These are phyloP conservation scores for Panellus pusillus DNA, from an alignment of 768 basidiomycete species.

Conservation along the genomic window DNA sequence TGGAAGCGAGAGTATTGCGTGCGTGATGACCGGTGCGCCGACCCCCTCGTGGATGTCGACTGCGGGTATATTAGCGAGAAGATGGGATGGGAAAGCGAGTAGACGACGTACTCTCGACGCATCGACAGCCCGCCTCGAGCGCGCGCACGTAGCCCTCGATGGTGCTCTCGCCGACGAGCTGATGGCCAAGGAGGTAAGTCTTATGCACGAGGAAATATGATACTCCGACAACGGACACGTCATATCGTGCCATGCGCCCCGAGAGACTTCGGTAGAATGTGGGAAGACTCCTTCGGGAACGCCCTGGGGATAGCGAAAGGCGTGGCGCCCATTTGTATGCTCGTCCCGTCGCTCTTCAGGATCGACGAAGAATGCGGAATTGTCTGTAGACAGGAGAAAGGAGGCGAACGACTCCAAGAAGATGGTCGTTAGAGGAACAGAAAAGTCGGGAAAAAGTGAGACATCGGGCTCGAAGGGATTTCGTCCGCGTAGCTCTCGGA, in stretches of 20 bases:
- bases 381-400: constrained; percentile 82
- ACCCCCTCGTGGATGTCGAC: constrained; percentile 94
- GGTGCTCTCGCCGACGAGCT: constrained; percentile 75
- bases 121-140: constrained; percentile 82
- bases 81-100: constrained; percentile 39
- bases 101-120: constrained; percentile 73
- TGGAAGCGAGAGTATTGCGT: constrained; percentile 88
- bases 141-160: constrained; percentile 90
- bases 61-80: constrained; percentile 28
- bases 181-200: constrained; percentile 78
- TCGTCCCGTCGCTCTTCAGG: constrained; percentile 32
- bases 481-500: constrained; percentile 36
- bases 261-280: constrained; percentile 17
- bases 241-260: constrained; percentile 74
- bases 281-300: constrained; percentile 22
- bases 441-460: constrained; percentile 3
- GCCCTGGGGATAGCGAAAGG: background rate
- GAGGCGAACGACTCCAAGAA: constrained; percentile 69
- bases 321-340: constrained; percentile 44
- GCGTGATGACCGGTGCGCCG: constrained; percentile 83
- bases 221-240: constrained; percentile 85
- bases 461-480: constrained; percentile 18
- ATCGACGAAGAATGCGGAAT: constrained; percentile 53
- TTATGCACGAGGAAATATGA: constrained; percentile 90
- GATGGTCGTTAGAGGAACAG: constrained; percentile 30